A percentile compares a stretch with the other conserved stretches of the same genome.
Evolutionary conservation across 495 filamentous ascomycete genomes (phyloP).

Genomic region (Articulospora tetracladia): DNA sequence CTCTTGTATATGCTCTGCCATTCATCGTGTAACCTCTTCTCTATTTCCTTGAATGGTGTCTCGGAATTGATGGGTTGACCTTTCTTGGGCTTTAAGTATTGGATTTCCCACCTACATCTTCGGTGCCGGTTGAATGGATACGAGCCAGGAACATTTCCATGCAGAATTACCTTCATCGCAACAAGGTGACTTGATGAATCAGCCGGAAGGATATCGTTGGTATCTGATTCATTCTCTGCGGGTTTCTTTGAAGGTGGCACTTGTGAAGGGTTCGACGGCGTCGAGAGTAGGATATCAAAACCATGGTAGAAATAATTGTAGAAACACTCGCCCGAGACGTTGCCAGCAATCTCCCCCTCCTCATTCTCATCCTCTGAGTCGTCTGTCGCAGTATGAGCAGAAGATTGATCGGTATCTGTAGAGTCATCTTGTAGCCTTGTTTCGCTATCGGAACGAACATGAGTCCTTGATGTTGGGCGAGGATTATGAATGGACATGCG

Average conservation of each 20-base stretch:
- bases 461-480: constrained; percentile 28
- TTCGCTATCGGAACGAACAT: constrained; percentile 42
- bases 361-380: constrained; percentile 68
- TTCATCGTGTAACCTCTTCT: constrained; percentile 59
- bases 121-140: constrained; percentile 96
- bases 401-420: constrained; percentile 82
- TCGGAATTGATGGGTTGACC: constrained; percentile 62
- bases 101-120: constrained; percentile 80
- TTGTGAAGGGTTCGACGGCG: constrained; percentile 58
- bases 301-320: constrained; percentile 97
- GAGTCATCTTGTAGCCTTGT: constrained; percentile 44
- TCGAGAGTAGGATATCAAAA: constrained; percentile 88
- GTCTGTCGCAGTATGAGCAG: constrained; percentile 69
- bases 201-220: constrained; percentile 10
- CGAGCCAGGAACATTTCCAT: constrained; percentile 91
- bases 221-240: constrained; percentile 1
- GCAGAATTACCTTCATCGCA: constrained; percentile 85
- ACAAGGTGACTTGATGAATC: constrained; percentile 57
- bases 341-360: constrained; percentile 39
- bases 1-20: constrained; percentile 66
- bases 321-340: constrained; percentile 71
- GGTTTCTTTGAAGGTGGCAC: constrained; percentile 51
- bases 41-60: constrained; percentile 67
- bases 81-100: constrained; percentile 38
- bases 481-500: constrained; percentile 83